Percentiles rank a stretch among this genome's conserved stretches.
Evolutionary conservation across 345 rosid species (phyloP).

Genomic region (Brassica juncea): DNA sequence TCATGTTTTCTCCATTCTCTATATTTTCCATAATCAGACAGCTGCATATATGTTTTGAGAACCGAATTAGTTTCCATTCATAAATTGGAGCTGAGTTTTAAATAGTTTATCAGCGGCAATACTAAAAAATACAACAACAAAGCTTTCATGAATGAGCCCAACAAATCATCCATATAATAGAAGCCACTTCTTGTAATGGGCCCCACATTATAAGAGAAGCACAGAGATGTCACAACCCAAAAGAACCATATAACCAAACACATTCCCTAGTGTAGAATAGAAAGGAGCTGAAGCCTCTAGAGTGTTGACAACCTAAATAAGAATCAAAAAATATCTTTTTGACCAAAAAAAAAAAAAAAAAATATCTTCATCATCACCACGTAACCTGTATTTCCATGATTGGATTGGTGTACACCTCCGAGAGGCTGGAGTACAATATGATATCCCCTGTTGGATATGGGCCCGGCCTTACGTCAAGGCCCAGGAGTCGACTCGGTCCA

Average conservation of each 20-base stretch:
- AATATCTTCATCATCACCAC: slow-evolving; percentile 27
- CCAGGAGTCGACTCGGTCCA: too few species aligned
- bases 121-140: background rate
- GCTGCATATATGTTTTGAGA: background rate
- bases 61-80: background rate
- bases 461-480: too few species aligned
- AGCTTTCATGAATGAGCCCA: background rate
- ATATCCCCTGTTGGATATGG: background rate
- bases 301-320: too few species aligned
- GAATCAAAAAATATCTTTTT: background rate
- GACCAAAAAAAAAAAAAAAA: too few species aligned
- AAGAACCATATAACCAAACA: slow-evolving; percentile 3
- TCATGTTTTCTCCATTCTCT: background rate
- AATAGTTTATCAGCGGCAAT: background rate
- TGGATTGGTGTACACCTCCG: slow-evolving; percentile 25
- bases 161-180: background rate
- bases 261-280: background rate
- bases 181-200: too few species aligned
- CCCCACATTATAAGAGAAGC: slow-evolving; percentile 1
- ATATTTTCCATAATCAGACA: background rate
- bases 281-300: background rate
- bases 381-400: background rate
- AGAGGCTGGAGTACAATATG: slow-evolving; percentile 36
- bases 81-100: background rate
- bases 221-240: background rate